Base-by-base conservation (phyloP, 768 basidiomycete species). In the Russula olivacea region DNA sequence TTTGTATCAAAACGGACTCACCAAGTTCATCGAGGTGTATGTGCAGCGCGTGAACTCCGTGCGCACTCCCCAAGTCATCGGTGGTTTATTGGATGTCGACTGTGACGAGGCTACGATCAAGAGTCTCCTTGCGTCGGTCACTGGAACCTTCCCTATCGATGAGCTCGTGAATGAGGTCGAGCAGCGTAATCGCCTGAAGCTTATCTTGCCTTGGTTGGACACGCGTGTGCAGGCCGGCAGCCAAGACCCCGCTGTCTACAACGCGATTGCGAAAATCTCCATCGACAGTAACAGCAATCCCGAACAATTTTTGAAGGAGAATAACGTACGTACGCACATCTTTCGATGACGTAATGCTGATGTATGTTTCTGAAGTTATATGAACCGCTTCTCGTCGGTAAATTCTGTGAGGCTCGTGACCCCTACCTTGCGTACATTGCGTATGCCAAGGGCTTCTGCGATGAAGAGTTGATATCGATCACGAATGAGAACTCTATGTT, bases 401-500 rank as follows among this genome's bases (percentile, higher is more conserved):
- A 98, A 76, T 99, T 98, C 83, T 99, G 97, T 76, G 97, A 98
- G 77, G 91, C 91, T 58, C 89, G 97, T 48, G 97, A 99, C 73
- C 97, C 97, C 1, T 98, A 97, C 77, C 80, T 99, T 62, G 97
- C 97, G 25, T 99, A 96, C 77, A 98, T 99, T 69, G 97, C 97
- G 0, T 99, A 98, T 72, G 97, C 97, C 41, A 98, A 98, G 74
- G 97, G 97, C 61, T 89, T 98, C 75, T 99, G 97, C 72, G 97
- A 99, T 68, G 93, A 98, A 6, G 97, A 99, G 75, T 83, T 99
- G 63, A 95, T 99, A 71, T 74, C 85, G 23, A 96, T 99, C 74
- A 98, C 97, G 53, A 98, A 98, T 72, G 95, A 96, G 68, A 99
- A 99, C 78, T 88, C 94, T 14, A 99, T 99, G 97, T 99, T 95